Evolutionary conservation across 2,329 filamentous ascomycete species (phyloP).

Genomic region (Ophiostoma australiae): DNA sequence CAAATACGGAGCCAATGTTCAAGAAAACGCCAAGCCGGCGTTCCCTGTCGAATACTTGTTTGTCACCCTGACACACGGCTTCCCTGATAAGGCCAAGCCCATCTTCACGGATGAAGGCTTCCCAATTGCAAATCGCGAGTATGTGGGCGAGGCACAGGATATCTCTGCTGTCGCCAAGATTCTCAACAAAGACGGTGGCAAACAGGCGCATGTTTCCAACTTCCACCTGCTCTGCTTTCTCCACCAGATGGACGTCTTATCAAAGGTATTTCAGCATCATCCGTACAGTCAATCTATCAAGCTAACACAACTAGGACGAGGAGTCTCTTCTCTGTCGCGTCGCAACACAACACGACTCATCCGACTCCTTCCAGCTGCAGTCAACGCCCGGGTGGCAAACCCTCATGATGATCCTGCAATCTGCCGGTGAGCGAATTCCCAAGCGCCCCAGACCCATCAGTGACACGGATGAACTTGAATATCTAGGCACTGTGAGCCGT

Average conservation of each 20-base stretch:
- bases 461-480: constrained; percentile 25
- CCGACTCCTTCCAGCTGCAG: constrained; percentile 76
- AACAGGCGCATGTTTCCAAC: constrained; percentile 71
- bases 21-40: constrained; percentile 92
- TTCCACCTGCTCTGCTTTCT: constrained; percentile 93
- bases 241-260: constrained; percentile 72
- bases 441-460: constrained; percentile 47
- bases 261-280: constrained; percentile 57
- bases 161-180: constrained; percentile 7
- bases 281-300: not conserved
- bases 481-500: constrained; percentile 16
- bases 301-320: constrained; percentile 63
- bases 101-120: constrained; percentile 73
- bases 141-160: constrained; percentile 81
- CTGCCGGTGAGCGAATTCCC: constrained; percentile 92
- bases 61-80: constrained; percentile 92
- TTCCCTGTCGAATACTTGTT: constrained; percentile 97
- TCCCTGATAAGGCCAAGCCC: constrained; percentile 74
- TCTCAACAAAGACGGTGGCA: constrained; percentile 44
- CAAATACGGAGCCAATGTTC: constrained; percentile 92
- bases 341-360: constrained; percentile 72
- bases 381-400: constrained; percentile 91
- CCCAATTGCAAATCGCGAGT: constrained; percentile 85
- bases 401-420: constrained; percentile 85
- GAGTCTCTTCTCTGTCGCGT: constrained; percentile 79